Conservation (phyloP, 495 filamentous ascomycete genomes). For the Oleoguttula mirabilis region DNA sequence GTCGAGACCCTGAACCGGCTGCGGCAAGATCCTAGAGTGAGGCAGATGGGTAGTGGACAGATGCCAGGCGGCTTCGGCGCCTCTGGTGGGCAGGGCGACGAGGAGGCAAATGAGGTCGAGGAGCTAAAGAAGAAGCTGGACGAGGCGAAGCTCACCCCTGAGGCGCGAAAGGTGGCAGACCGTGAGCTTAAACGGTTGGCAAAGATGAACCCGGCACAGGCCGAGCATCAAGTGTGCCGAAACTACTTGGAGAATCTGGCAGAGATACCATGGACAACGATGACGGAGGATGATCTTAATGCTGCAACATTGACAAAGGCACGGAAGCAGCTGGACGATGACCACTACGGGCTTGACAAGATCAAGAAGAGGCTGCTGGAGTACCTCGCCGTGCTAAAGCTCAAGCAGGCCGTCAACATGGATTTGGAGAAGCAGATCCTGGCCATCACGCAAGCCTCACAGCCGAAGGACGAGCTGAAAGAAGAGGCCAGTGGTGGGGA, state of each 20-base stretch:
- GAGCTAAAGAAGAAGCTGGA: slow-evolving; percentile 80
- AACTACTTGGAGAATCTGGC: slow-evolving; percentile 93
- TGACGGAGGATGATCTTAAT: slow-evolving; percentile 81
- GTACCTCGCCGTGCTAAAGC: slow-evolving; percentile 85
- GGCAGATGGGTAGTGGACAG: slow-evolving; percentile 33
- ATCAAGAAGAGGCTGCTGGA: slow-evolving; percentile 95
- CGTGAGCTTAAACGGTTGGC: slow-evolving; percentile 78
- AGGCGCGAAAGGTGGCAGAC: slow-evolving; percentile 76
- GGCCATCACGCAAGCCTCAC: slow-evolving; percentile 12
- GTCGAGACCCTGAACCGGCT: slow-evolving; percentile 40
- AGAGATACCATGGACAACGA: slow-evolving; percentile 85
- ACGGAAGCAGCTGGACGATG: slow-evolving; percentile 82
- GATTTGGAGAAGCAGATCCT: slow-evolving; percentile 64
- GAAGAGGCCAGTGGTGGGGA: slow-evolving; percentile 8
- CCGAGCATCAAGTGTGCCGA: slow-evolving; percentile 84
- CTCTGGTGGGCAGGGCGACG: slow-evolving; percentile 44
- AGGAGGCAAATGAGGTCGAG: slow-evolving; percentile 64
- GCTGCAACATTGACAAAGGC: slow-evolving; percentile 64
- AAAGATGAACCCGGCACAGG: slow-evolving; percentile 90
- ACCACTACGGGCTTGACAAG: slow-evolving; percentile 93
- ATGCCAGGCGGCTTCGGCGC: slow-evolving; percentile 33
- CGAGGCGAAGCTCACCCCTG: slow-evolving; percentile 61
- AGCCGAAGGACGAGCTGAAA: slow-evolving; percentile 13
- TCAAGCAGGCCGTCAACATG: slow-evolving; percentile 81
- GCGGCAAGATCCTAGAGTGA: slow-evolving; percentile 41